Evolutionary conservation across 1,139 yeast species (phyloP).

Genomic region (Zygoascus meyerae): DNA sequence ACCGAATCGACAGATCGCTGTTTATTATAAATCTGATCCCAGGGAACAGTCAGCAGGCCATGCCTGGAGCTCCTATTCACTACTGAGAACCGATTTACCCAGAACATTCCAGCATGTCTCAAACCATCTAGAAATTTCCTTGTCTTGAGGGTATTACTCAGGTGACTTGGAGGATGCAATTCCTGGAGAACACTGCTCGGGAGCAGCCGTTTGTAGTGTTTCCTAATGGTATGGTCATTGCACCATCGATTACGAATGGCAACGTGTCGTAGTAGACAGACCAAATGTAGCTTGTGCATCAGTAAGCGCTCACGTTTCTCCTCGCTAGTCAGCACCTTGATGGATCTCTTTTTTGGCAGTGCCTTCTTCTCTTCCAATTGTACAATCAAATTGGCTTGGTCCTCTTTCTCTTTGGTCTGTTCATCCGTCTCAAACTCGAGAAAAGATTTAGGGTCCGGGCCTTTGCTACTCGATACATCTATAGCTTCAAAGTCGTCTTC

Average conservation of each 20-base stretch:
- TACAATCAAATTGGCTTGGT: not conserved
- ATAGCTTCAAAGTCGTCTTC: conserved; percentile 34
- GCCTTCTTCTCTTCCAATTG: conserved; percentile 7
- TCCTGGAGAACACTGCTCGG: conserved; percentile 43
- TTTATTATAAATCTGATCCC: conserved; percentile 50
- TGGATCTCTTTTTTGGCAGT: conserved; percentile 9
- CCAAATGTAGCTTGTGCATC: conserved; percentile 57
- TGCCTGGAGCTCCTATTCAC: conserved; percentile 32
- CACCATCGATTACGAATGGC: conserved; percentile 70
- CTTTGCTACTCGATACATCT: conserved; percentile 35
- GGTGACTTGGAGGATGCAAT: conserved; percentile 44
- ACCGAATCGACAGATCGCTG: conserved; percentile 23
- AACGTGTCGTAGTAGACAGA: conserved; percentile 60
- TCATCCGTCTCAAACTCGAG: conserved; percentile 3
- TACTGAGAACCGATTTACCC: conserved; percentile 55
- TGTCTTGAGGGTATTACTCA: conserved; percentile 44
- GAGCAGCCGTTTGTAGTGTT: conserved; percentile 36
- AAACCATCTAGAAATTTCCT: conserved; percentile 72
- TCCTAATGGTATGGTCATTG: conserved; percentile 41
- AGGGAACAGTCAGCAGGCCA: conserved; percentile 45
- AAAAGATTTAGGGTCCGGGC: not conserved
- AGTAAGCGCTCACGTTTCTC: conserved; percentile 48
- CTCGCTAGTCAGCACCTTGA: conserved; percentile 39
- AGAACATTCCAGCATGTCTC: conserved; percentile 54
- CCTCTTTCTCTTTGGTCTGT: conserved; percentile 11